Conservation (phyloP, 306 rosid species). For the Sophora flavescens region DNA sequence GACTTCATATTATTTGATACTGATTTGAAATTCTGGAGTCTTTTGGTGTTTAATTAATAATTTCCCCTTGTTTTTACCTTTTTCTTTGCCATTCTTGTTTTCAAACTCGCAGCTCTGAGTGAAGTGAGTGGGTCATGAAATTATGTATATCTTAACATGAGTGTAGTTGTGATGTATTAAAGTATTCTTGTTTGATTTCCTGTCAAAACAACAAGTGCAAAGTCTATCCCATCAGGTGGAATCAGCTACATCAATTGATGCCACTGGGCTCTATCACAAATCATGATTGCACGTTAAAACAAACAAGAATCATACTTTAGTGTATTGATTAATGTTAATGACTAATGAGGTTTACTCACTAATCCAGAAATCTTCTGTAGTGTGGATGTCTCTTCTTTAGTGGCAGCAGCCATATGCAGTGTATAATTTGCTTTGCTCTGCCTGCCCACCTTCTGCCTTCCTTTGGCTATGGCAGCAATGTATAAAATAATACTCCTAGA, state of each 20-base stretch:
- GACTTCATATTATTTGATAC: conserved; percentile 12
- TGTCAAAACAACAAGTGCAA: conserved; percentile 1
- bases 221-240: not conserved
- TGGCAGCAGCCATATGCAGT: not conserved
- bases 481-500: not conserved
- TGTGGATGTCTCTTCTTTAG: conserved; percentile 5
- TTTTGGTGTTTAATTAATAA: conserved; percentile 8
- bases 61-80: conserved; percentile 27
- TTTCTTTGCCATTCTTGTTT: not conserved
- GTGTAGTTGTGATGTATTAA: conserved; percentile 24
- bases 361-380: conserved; percentile 3
- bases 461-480: not conserved
- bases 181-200: conserved; percentile 21
- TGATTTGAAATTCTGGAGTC: conserved; percentile 18
- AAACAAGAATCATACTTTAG: conserved; percentile 5
- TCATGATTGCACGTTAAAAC: not conserved
- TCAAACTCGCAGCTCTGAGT: not conserved
- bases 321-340: conserved; percentile 24
- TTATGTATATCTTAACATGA: conserved; percentile 16
- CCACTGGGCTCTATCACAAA: not conserved
- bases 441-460: not conserved
- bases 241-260: not conserved
- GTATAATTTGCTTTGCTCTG: not conserved
- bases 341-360: not conserved
- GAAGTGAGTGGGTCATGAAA: conserved; percentile 28